These are phyloP conservation scores for Rhizophora mangle DNA, from an alignment of 345 rosid species.

Conservation along the genomic window DNA sequence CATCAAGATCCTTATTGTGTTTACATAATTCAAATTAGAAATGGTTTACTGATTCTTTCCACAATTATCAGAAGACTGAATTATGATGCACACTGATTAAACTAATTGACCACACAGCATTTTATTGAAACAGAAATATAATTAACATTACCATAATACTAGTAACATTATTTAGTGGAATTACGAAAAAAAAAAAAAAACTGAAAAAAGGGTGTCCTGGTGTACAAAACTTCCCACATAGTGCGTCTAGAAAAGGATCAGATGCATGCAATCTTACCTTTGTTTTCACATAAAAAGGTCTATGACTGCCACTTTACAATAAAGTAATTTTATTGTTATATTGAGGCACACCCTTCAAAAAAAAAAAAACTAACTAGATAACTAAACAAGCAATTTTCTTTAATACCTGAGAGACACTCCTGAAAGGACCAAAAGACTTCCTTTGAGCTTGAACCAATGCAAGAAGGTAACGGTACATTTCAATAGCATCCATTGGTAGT, in stretches of 20 bases:
- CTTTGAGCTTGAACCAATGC: conserved; percentile 90
- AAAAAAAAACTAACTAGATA: too few species aligned
- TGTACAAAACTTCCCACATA: not conserved
- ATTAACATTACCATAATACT: not conserved
- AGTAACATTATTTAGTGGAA: not conserved
- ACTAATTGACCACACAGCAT: not conserved
- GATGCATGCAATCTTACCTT: too few species aligned
- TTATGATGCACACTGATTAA: not conserved
- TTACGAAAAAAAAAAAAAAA: not conserved
- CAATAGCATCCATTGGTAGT: conserved; percentile 66
- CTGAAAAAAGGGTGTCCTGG: not conserved
- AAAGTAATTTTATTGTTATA: too few species aligned
- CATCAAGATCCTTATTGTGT: not conserved
- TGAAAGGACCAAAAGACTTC: conserved; percentile 69
- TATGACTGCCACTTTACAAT: too few species aligned
- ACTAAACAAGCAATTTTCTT: too few species aligned
- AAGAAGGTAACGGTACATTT: conserved; percentile 80
- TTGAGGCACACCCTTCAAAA: too few species aligned
- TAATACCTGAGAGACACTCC: conserved; percentile 53
- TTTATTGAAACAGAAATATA: not conserved
- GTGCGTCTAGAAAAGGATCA: too few species aligned
- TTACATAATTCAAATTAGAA: not conserved
- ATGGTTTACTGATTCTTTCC: not conserved
- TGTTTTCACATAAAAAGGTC: too few species aligned
- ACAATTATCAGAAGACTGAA: too few species aligned